Evolutionary conservation across 2,329 filamentous ascomycete species (phyloP).

Genomic region (Talaromyces sp.): DNA sequence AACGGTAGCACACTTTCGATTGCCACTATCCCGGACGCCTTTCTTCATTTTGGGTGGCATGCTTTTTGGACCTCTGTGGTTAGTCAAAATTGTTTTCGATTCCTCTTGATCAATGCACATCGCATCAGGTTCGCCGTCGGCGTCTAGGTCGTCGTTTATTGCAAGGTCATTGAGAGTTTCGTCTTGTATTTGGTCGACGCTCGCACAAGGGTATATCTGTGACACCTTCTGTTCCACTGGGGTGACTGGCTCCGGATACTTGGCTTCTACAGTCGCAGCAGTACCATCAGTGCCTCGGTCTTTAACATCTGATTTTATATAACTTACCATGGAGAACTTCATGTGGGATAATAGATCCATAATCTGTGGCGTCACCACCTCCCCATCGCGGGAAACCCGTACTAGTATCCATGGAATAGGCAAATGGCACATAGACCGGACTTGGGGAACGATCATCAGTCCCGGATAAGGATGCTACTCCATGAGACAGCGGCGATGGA

Average conservation of each 20-base stretch:
- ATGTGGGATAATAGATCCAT: slow-evolving; percentile 22
- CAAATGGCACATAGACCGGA: slow-evolving; percentile 1
- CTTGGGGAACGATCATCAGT: slow-evolving; percentile 26
- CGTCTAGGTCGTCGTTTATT: slow-evolving; percentile 16
- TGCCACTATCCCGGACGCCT: neutral
- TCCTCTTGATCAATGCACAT: neutral
- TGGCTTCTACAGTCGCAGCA: neutral
- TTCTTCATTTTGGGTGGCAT: slow-evolving; percentile 8
- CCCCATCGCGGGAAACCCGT: neutral
- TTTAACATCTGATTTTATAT: neutral
- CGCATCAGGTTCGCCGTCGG: slow-evolving; percentile 15
- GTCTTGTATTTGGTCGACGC: neutral
- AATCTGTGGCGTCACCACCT: slow-evolving; percentile 23
- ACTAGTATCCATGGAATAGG: neutral
- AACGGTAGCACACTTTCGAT: neutral
- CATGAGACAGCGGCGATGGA: slow-evolving; percentile 13
- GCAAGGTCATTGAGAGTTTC: neutral
- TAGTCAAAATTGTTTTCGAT: neutral
- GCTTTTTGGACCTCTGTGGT: neutral
- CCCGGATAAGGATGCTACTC: slow-evolving; percentile 22
- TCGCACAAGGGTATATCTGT: slow-evolving; percentile 11
- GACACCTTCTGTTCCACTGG: slow-evolving; percentile 1
- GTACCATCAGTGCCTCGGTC: neutral
- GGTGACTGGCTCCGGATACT: slow-evolving; percentile 20
- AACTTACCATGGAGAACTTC: slow-evolving; percentile 22